A percentile compares a stretch with the other conserved stretches of the same genome.
These are phyloP conservation scores for Naganishia albida DNA, from an alignment of 1,284 basidiomycete genomes.

Conservation along the genomic window DNA sequence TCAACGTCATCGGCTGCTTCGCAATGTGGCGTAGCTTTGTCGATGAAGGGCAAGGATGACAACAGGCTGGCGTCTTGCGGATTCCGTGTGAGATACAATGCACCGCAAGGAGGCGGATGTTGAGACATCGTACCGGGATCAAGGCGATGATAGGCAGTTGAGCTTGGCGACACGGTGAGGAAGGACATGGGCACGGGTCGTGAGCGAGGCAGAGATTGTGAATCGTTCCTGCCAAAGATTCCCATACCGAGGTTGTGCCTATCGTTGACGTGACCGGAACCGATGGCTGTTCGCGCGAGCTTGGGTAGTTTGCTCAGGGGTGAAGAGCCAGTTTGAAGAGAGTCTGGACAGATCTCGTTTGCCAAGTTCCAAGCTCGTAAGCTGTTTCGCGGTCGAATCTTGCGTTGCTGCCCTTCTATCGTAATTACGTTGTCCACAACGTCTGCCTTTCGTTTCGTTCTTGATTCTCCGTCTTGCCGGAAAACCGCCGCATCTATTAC, in stretches of 20 bases:
- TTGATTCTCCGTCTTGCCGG: not conserved
- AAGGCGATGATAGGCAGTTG: not conserved
- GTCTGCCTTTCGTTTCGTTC: not conserved
- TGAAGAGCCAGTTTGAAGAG: not conserved
- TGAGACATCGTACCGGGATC: no score
- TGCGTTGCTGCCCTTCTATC: slow-evolving; percentile 1
- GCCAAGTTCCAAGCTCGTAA: slow-evolving; percentile 4
- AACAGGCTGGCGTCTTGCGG: not conserved
- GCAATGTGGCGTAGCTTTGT: not conserved
- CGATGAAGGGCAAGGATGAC: not conserved
- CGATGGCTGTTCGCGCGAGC: not conserved
- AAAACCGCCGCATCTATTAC: not conserved
- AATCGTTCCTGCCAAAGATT: not conserved
- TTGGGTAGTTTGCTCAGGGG: not conserved
- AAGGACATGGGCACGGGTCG: not conserved
- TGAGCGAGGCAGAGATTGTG: not conserved
- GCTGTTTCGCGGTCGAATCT: slow-evolving; percentile 8
- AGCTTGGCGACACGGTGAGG: not conserved
- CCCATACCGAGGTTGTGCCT: no score
- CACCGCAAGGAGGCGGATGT: not conserved
- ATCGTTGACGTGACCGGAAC: not conserved
- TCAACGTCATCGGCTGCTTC: not conserved
- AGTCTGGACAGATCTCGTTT: not conserved
- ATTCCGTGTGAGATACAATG: not conserved
- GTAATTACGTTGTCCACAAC: not conserved